A percentile compares a stretch with the other conserved stretches of the same genome.
These are phyloP conservation scores for Niebla homalea DNA, from an alignment of 495 filamentous ascomycete genomes.

Conservation along the genomic window DNA sequence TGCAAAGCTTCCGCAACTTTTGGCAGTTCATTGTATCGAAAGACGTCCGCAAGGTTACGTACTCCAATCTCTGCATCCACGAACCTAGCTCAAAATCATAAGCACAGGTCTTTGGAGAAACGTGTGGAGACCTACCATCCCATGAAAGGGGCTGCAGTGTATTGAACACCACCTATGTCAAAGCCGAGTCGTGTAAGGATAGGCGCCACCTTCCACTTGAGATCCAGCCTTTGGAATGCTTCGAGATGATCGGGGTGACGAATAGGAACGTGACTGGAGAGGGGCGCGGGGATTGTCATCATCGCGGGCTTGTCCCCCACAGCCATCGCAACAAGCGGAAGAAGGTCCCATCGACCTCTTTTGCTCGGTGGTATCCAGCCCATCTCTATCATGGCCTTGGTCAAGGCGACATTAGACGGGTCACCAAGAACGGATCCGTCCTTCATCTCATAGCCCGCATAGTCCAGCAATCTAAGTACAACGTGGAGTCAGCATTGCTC, in stretches of 20 bases:
- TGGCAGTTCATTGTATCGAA: constrained; percentile 16
- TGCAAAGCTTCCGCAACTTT: constrained; percentile 9
- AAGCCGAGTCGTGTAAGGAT: constrained; percentile 19
- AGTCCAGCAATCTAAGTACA: constrained; percentile 16
- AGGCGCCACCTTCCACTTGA: constrained; percentile 18
- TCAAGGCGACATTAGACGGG: constrained; percentile 14
- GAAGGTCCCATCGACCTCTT: constrained; percentile 18
- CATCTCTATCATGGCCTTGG: constrained; percentile 16
- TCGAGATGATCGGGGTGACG: constrained; percentile 14
- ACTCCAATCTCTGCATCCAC: constrained; percentile 21
- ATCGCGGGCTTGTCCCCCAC: constrained; percentile 16
- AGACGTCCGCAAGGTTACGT: constrained; percentile 15
- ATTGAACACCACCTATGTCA: constrained; percentile 22
- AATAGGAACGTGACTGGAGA: constrained; percentile 12
- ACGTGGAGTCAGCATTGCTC: no score
- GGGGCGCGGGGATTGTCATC: constrained; percentile 9
- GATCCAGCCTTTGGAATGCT: constrained; percentile 15
- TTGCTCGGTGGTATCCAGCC: constrained; percentile 18
- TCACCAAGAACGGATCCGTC: constrained; percentile 19
- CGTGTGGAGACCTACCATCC: constrained; percentile 14
- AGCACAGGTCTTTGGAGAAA: background rate
- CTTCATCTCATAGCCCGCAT: constrained; percentile 16
- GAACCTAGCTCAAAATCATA: constrained; percentile 11
- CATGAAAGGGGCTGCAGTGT: constrained; percentile 21
- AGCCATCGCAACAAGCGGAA: constrained; percentile 21